These are phyloP conservation scores for Rhazya stricta DNA, from an alignment of 257 asterid genomes.

Conservation along the genomic window DNA sequence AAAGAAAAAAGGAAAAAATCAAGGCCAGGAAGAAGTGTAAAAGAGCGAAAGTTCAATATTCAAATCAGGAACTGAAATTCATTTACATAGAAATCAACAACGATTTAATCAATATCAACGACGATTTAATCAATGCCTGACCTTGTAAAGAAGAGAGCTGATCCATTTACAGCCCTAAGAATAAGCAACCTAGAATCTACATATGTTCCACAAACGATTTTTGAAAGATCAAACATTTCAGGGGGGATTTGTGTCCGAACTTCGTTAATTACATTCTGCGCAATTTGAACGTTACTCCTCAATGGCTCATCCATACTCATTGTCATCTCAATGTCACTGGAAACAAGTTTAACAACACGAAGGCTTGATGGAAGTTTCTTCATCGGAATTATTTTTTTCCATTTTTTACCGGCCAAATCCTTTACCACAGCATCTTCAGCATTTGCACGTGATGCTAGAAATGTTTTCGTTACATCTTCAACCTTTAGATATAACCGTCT, in stretches of 20 bases:
- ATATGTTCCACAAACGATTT: slow-evolving; percentile 81
- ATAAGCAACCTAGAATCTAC: slow-evolving; percentile 77
- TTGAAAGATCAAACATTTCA: slow-evolving; percentile 69
- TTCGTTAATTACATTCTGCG: slow-evolving; percentile 53
- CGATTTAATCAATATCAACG: no score
- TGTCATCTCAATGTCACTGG: slow-evolving; percentile 46
- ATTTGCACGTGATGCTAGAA: slow-evolving; percentile 31
- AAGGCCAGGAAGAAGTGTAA: no score
- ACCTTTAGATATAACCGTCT: slow-evolving; percentile 65
- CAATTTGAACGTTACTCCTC: slow-evolving; percentile 30
- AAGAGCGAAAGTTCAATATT: no score
- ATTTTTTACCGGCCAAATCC: slow-evolving; percentile 57
- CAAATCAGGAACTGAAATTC: no score
- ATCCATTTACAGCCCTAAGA: slow-evolving; percentile 65
- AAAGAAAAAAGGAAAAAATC: no score
- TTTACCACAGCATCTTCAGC: slow-evolving; percentile 46
- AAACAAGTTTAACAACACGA: slow-evolving; percentile 67
- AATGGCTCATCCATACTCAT: slow-evolving; percentile 63
- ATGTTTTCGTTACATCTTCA: slow-evolving; percentile 29
- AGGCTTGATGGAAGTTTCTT: slow-evolving; percentile 74
- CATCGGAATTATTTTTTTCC: slow-evolving; percentile 61
- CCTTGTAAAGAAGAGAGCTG: slow-evolving; percentile 65
- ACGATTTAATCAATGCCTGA: slow-evolving; percentile 19
- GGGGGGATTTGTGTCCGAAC: slow-evolving; percentile 74
- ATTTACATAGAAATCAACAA: no score